These are phyloP conservation scores for Taiwanofungus camphoratus DNA, from an alignment of 1,284 basidiomycete genomes.

Conservation along the genomic window DNA sequence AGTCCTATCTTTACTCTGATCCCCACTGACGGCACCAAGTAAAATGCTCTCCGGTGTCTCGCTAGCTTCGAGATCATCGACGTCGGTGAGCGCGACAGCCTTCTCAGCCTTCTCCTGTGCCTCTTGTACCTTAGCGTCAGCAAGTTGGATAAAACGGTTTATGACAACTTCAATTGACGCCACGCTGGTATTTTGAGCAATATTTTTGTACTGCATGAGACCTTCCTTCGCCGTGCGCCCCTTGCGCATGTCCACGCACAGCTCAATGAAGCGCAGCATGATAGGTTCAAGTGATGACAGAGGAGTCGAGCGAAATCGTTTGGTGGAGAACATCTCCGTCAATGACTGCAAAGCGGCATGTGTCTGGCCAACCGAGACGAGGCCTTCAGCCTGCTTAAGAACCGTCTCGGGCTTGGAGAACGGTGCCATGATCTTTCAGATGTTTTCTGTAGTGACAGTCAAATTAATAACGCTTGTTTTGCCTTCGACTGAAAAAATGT, in stretches of 20 bases:
- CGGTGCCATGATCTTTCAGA: constrained; percentile 81
- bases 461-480: neutral
- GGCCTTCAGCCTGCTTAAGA: constrained; percentile 87
- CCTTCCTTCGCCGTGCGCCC: constrained; percentile 93
- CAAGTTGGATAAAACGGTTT: constrained; percentile 82
- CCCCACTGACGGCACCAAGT: constrained; percentile 82
- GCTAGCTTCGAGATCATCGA: constrained; percentile 86
- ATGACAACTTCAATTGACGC: constrained; percentile 92
- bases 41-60: constrained; percentile 92
- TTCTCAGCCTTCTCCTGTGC: constrained; percentile 84
- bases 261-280: constrained; percentile 89
- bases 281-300: constrained; percentile 91
- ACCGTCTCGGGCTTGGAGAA: constrained; percentile 90
- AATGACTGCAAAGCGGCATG: constrained; percentile 86
- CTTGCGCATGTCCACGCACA: constrained; percentile 94
- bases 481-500: too few relatives aligned
- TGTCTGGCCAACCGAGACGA: constrained; percentile 85
- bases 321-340: constrained; percentile 89
- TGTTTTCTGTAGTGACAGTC: constrained; percentile 5
- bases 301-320: constrained; percentile 92
- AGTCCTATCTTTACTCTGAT: constrained; percentile 93
- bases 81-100: constrained; percentile 56
- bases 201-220: constrained; percentile 95
- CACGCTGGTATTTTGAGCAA: constrained; percentile 90
- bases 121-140: constrained; percentile 83